Percentiles rank a stretch among this genome's conserved stretches.
Conservation (phyloP, 176 grass and related monocot genomes). For the Phragmites australis region DNA sequence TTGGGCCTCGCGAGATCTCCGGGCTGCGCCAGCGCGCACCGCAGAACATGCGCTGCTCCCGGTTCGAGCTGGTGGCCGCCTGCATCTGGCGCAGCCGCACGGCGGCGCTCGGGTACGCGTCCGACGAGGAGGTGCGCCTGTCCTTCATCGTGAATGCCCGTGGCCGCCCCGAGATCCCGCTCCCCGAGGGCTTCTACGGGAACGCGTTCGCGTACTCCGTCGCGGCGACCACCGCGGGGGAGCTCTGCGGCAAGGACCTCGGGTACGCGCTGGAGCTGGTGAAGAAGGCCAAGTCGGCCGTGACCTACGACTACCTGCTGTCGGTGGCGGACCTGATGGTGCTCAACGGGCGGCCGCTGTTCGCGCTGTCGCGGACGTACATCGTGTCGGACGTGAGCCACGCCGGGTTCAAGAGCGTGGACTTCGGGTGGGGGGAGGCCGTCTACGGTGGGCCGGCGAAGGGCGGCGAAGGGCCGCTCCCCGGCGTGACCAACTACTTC, state of each 20-base stretch:
- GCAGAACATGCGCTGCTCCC: slow-evolving; percentile 31
- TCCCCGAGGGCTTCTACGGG: slow-evolving; percentile 70
- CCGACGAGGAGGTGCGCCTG: slow-evolving; percentile 58
- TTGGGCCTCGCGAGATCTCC: slow-evolving; percentile 46
- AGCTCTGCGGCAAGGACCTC: slow-evolving; percentile 45
- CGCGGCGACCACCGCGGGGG: slow-evolving; percentile 45
- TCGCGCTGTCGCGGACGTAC: slow-evolving; percentile 50
- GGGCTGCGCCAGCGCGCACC: slow-evolving; percentile 46
- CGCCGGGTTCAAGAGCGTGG: slow-evolving; percentile 54
- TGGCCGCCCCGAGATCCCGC: slow-evolving; percentile 29
- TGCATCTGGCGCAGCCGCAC: slow-evolving; percentile 70
- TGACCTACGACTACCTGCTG: slow-evolving; percentile 64
- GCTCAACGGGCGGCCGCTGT: slow-evolving; percentile 36
- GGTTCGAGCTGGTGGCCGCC: slow-evolving; percentile 71
- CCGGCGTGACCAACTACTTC: slow-evolving; percentile 61
- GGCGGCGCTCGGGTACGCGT: slow-evolving; percentile 43
- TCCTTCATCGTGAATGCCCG: slow-evolving; percentile 73
- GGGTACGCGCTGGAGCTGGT: slow-evolving; percentile 58
- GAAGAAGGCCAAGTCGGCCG: slow-evolving; percentile 61
- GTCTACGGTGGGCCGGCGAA: slow-evolving; percentile 65
- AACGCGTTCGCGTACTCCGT: slow-evolving; percentile 72
- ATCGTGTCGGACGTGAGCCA: slow-evolving; percentile 70
- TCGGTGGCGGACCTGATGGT: slow-evolving; percentile 71
- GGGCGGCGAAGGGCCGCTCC: slow-evolving; percentile 45
- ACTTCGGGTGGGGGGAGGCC: slow-evolving; percentile 74